A percentile compares a stretch with the other conserved stretches of the same genome.
Conservation (phyloP, 768 basidiomycete genomes). For the Dioszegia crocea region DNA sequence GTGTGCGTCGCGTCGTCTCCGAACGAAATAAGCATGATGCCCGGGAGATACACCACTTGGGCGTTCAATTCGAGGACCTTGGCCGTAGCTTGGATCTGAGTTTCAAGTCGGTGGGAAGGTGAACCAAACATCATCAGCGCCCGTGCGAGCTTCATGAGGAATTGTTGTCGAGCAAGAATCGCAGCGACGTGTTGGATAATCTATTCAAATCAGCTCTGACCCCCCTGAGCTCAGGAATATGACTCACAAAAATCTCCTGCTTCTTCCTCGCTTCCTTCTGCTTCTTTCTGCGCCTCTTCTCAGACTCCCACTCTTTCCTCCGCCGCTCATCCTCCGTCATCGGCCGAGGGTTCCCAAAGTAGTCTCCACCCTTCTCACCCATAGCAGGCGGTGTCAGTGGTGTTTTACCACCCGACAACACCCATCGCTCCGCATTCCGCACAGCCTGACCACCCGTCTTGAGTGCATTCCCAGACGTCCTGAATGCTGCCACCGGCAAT, state of each 20-base stretch:
- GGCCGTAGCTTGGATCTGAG: constrained; percentile 82
- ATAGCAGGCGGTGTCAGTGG: constrained; percentile 38
- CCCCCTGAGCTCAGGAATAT: background rate
- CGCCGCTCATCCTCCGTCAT: constrained; percentile 46
- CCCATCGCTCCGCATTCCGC: constrained; percentile 42
- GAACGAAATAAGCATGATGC: constrained; percentile 72
- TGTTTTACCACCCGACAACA: constrained; percentile 35
- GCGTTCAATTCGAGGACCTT: constrained; percentile 84
- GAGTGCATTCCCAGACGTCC: constrained; percentile 23
- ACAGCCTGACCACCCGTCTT: constrained; percentile 29
- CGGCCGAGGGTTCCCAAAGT: constrained; percentile 34
- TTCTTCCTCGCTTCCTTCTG: constrained; percentile 59
- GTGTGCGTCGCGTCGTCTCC: constrained; percentile 76
- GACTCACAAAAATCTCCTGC: constrained; percentile 69
- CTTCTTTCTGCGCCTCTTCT: constrained; percentile 54
- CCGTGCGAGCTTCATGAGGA: constrained; percentile 77
- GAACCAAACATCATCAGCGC: constrained; percentile 90
- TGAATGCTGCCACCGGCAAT: constrained; percentile 26
- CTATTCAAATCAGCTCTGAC: constrained; percentile 48
- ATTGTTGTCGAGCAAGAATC: constrained; percentile 74
- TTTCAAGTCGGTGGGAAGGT: constrained; percentile 88
- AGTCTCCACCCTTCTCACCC: constrained; percentile 39
- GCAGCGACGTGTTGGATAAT: constrained; percentile 79
- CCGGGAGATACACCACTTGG: constrained; percentile 72
- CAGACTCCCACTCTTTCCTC: constrained; percentile 51